Conservation (phyloP, 2,329 filamentous ascomycete species). For the Pseudocercospora musae region DNA sequence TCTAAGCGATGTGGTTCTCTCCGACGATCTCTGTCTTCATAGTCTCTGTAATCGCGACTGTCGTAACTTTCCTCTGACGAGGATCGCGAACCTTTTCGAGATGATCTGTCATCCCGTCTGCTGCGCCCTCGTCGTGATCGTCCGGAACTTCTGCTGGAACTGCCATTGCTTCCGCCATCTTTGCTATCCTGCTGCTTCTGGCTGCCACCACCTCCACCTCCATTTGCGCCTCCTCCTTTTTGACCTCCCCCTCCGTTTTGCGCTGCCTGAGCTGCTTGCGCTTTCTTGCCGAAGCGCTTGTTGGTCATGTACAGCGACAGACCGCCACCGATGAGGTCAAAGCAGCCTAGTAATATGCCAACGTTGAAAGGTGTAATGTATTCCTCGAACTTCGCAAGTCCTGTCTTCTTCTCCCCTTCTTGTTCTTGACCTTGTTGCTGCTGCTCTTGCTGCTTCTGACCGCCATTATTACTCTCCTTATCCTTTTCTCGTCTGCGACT, state of each 20-base stretch:
- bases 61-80: neutral
- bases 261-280: constrained; percentile 6
- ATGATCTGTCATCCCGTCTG: neutral
- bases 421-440: constrained; percentile 9
- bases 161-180: neutral
- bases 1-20: neutral
- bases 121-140: constrained; percentile 2
- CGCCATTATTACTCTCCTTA: constrained; percentile 1
- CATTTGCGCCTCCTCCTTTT: neutral
- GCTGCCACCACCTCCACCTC: constrained; percentile 5
- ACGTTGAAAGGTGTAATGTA: constrained; percentile 21
- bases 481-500: constrained; percentile 7
- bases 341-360: constrained; percentile 18
- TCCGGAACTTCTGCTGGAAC: neutral
- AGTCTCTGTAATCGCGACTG: neutral
- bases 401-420: constrained; percentile 8
- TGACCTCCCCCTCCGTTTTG: neutral
- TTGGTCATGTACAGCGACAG: constrained; percentile 21
- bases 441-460: neutral
- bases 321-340: constrained; percentile 19
- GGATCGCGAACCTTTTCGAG: neutral
- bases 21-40: neutral
- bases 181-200: neutral
- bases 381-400: constrained; percentile 1
- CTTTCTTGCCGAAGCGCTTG: constrained; percentile 19